Evolutionary conservation across 352 stramenopile genomes (phyloP).

Genomic region (Nothophytophthora sp.): DNA sequence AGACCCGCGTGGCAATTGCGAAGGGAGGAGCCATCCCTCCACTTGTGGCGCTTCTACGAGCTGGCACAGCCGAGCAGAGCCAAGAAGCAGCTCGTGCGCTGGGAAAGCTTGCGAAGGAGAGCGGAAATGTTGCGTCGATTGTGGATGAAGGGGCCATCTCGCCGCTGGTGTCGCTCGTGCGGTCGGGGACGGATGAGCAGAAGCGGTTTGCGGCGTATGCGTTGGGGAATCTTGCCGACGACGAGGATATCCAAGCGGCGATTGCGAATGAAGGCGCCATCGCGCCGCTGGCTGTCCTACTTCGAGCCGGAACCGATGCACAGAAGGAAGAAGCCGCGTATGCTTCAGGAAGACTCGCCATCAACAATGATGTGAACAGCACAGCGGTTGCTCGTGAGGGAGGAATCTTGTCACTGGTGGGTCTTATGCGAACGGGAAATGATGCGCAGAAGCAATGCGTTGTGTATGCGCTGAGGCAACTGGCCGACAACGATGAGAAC

Average conservation of each 20-base stretch:
- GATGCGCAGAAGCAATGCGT: not conserved
- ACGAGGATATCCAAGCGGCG: not conserved
- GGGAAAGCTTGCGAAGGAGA: not conserved
- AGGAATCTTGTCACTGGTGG: not conserved
- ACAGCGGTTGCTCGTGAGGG: not conserved
- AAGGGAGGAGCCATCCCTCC: not conserved
- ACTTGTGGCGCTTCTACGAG: not conserved
- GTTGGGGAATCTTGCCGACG: not conserved
- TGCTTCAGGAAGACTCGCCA: slow-evolving; percentile 1
- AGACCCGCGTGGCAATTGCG: not conserved
- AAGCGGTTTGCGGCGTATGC: not conserved
- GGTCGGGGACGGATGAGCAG: not conserved
- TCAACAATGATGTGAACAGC: not conserved
- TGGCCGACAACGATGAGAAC: not conserved
- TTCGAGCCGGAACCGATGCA: not conserved
- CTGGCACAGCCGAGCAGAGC: slow-evolving; percentile 4
- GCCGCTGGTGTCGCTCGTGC: slow-evolving; percentile 3
- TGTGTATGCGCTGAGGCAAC: not conserved
- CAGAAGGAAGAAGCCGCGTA: slow-evolving; percentile 1
- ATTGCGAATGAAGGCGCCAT: slow-evolving; percentile 3
- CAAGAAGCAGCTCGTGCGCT: not conserved
- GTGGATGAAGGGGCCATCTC: not conserved
- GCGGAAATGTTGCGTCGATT: not conserved
- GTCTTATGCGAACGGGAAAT: slow-evolving; percentile 2
- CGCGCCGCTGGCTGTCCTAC: not conserved